These are phyloP conservation scores for Lentinula boryana DNA, from an alignment of 768 basidiomycete genomes.

Conservation along the genomic window DNA sequence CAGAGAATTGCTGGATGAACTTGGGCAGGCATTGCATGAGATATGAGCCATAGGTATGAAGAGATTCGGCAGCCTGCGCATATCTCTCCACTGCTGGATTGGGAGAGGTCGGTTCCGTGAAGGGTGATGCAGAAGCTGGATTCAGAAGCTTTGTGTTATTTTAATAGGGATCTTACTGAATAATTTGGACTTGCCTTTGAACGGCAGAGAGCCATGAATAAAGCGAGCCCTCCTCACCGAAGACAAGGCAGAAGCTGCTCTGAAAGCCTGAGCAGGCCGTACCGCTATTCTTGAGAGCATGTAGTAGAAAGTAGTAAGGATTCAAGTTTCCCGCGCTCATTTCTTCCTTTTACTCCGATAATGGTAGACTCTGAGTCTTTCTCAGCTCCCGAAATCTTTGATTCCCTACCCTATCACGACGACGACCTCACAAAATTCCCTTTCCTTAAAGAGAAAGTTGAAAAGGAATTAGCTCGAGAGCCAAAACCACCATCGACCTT, in stretches of 20 bases:
- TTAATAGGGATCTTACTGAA: not conserved
- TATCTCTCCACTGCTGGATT: conserved; percentile 76
- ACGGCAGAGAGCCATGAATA: conserved; percentile 41
- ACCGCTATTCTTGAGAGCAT: conserved; percentile 41
- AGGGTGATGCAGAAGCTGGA: conserved; percentile 69
- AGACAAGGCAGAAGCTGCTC: conserved; percentile 27
- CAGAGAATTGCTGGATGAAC: conserved; percentile 96
- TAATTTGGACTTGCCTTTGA: conserved; percentile 36
- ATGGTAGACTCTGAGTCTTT: conserved; percentile 17
- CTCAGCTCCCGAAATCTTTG: conserved; percentile 43
- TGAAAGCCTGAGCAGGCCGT: conserved; percentile 37
- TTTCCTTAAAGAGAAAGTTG: conserved; percentile 66
- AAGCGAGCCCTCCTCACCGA: conserved; percentile 20
- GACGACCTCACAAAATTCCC: conserved; percentile 82
- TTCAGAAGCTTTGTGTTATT: not conserved
- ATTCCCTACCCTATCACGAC: conserved; percentile 93
- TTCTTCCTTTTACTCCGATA: not conserved
- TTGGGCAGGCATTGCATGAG: conserved; percentile 91
- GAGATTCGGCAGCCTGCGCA: conserved; percentile 64
- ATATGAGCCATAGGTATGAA: conserved; percentile 93
- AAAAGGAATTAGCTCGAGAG: conserved; percentile 70
- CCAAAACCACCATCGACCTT: conserved; percentile 51
- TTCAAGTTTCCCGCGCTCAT: conserved; percentile 16
- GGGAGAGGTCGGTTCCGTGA: conserved; percentile 83
- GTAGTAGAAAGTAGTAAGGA: conserved; percentile 1